Evolutionary conservation across 2,329 filamentous ascomycete genomes (phyloP), one percentile per base, ranked within the genome.

Genomic region (Leptographium wingfieldii): DNA sequence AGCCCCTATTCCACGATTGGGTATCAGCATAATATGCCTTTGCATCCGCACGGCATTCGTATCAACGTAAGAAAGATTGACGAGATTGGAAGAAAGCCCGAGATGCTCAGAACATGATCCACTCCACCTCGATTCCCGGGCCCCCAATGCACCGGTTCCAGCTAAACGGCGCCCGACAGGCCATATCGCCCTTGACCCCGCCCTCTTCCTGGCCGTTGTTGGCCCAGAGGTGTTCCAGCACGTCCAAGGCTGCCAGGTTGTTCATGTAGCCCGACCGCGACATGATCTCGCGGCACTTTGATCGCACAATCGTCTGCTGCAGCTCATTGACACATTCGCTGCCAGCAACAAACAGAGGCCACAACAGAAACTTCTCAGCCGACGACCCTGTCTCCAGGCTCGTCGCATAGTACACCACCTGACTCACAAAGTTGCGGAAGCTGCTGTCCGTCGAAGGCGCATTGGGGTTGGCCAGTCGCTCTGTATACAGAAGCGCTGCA

Each of bases 251-350:
- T 7, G 88, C 87, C 49, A 95, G 80, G 70, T 96, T 96, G 73
- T 96, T 96, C 78, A 91, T 89, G 73, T 96, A 96, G 1, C 92
- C 92, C 59, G 88, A 92, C 65, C 92, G 87, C 35, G 84, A 82
- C 78, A 92, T 91, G 65, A 96, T 92, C 68, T 92, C 90, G 53
- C 85, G 80, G 73, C 90, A 95, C 66, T 91, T 86, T 65, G 83
- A 80, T 58, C 91, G 84, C 58, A 96, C 87, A 61, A 92, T 83
- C 60, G 83, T 82, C 64, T 92, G 87, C 68, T 96, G 88, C 57
- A 85, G 77, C 67, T 88, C 84, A 65, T 90, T 87, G 63, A 94
- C 86, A 67, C 90, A 95, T 74, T 96, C 92, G 27, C 89, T 91
- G 25, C 92, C 92, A 1, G 87, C 85, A 58, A 96, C 87, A 70